phyloP scores from a whole-genome alignment of 768 basidiomycete genomes.

The Termitomyces sp. region DNA sequence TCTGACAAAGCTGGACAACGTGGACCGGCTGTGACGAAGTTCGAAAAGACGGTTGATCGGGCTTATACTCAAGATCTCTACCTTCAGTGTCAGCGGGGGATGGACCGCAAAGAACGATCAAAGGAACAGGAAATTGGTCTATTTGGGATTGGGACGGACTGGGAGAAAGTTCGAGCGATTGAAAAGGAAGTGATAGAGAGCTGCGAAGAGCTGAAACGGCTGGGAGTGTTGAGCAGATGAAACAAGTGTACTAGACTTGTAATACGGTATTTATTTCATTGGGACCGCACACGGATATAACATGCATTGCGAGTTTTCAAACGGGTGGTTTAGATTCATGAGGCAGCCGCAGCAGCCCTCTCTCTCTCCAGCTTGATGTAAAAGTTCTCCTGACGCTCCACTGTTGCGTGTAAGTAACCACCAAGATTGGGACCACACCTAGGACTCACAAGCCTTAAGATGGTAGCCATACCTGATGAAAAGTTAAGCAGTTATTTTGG shows the following conservation, averaged over 20 bases:
- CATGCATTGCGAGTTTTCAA: constrained; percentile 6
- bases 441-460: constrained; percentile 63
- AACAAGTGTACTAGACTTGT: constrained; percentile 7
- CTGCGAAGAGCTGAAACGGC: constrained; percentile 70
- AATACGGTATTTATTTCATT: constrained; percentile 17
- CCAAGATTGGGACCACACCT: neutral
- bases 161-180: constrained; percentile 79
- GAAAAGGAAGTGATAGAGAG: constrained; percentile 63
- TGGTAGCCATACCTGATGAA: constrained; percentile 75
- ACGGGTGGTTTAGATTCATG: neutral
- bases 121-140: constrained; percentile 79
- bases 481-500: constrained; percentile 13
- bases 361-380: constrained; percentile 81
- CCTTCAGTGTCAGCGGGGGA: constrained; percentile 61
- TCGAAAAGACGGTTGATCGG: constrained; percentile 76
- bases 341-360: constrained; percentile 28
- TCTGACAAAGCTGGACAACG: constrained; percentile 20
- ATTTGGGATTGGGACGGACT: constrained; percentile 90
- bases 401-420: constrained; percentile 30
- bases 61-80: constrained; percentile 69
- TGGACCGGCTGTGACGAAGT: constrained; percentile 45
- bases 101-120: constrained; percentile 60
- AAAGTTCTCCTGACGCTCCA: constrained; percentile 77
- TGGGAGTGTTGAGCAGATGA: constrained; percentile 46
- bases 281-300: constrained; percentile 9